Evolutionary conservation across 371 early-diverging fungal species (phyloP), one percentile per base, ranked within the genome.

Genomic region (Mortierella sp.): DNA sequence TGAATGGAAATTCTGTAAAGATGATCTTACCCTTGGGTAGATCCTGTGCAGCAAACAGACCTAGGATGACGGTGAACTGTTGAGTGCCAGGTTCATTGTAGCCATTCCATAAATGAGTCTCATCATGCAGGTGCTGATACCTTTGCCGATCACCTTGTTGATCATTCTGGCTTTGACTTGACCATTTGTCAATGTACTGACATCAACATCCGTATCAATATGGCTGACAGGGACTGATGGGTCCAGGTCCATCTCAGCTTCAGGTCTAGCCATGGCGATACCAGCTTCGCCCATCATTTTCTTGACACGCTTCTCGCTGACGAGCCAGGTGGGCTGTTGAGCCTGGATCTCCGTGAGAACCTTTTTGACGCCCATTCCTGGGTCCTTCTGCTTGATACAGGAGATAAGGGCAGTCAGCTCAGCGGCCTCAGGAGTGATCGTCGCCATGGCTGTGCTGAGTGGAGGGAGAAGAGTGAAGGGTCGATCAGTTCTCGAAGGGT

Each of bases 241-340:
- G 57, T 86, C 88, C 42, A 86, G 81, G 41, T 82, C 82, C 13
- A 81, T 71, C 65, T 86, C 87, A 49, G 81, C 80, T 54, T 83
- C 84, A 31, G 64, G 57, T 39, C 57, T 56, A 46, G 82, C 64
- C 8, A 71, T 67, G 9, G 81, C 64, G 24, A 87, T 80, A 18
- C 89, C 88, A 19, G 80, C 71, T 7, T 82, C 64, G 54, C 82
- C 80, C 87, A 90, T 83, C 65, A 84, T 65, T 76, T 88, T 90
- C 67, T 87, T 88, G 56, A 90, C 85, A 43, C 88, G 88, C 73
- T 90, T 88, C 67, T 90, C 90, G 42, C 85, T 83, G 46, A 90
- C 87, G 46, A 83, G 80, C 90, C 90, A 90, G 0, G 82, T 64
- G 2, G 86, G 84, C 46, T 87, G 79, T 21, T 73, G 66, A n/a